Percentiles rank a stretch among this genome's conserved stretches.
Evolutionary conservation across 2,329 filamentous ascomycete genomes (phyloP).

Genomic region (Ilyonectria mors-panacis): DNA sequence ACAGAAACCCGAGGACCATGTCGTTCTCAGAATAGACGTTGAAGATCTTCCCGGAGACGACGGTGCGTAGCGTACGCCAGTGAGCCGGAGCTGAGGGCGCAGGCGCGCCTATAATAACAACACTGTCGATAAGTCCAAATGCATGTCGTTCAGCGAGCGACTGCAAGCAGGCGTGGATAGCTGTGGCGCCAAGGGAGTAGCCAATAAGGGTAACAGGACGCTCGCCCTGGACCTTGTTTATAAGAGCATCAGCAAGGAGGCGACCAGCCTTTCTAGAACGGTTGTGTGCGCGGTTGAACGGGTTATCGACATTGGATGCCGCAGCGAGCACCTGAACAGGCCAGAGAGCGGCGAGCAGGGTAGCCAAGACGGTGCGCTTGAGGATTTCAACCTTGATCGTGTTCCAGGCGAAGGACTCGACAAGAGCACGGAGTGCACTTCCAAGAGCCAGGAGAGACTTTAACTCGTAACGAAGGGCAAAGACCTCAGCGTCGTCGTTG

Average conservation of each 20-base stretch:
- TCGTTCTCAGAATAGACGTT: slow-evolving; percentile 93
- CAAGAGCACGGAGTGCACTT: slow-evolving; percentile 78
- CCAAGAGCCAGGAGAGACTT: slow-evolving; percentile 83
- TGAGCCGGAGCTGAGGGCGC: slow-evolving; percentile 79
- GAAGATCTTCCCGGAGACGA: slow-evolving; percentile 85
- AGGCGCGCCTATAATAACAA: slow-evolving; percentile 86
- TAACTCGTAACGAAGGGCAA: slow-evolving; percentile 88
- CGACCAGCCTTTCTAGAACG: slow-evolving; percentile 85
- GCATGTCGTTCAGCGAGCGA: slow-evolving; percentile 82
- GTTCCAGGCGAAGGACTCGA: slow-evolving; percentile 82
- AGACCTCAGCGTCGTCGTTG: slow-evolving; percentile 80
- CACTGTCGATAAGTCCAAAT: slow-evolving; percentile 88
- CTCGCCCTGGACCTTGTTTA: slow-evolving; percentile 87
- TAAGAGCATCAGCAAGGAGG: slow-evolving; percentile 85
- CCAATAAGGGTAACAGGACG: slow-evolving; percentile 85
- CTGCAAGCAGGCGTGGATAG: slow-evolving; percentile 87
- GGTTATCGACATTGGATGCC: slow-evolving; percentile 82
- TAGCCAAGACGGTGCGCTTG: slow-evolving; percentile 78
- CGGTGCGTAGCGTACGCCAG: slow-evolving; percentile 83
- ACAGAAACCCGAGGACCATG: slow-evolving; percentile 88
- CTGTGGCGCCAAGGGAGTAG: slow-evolving; percentile 84
- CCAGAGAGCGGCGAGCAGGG: slow-evolving; percentile 78
- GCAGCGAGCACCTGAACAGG: slow-evolving; percentile 77
- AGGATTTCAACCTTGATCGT: slow-evolving; percentile 82
- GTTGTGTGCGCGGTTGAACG: slow-evolving; percentile 82